phyloP scores from a whole-genome alignment of 352 stramenopile genomes.

The Plasmopara muralis region DNA sequence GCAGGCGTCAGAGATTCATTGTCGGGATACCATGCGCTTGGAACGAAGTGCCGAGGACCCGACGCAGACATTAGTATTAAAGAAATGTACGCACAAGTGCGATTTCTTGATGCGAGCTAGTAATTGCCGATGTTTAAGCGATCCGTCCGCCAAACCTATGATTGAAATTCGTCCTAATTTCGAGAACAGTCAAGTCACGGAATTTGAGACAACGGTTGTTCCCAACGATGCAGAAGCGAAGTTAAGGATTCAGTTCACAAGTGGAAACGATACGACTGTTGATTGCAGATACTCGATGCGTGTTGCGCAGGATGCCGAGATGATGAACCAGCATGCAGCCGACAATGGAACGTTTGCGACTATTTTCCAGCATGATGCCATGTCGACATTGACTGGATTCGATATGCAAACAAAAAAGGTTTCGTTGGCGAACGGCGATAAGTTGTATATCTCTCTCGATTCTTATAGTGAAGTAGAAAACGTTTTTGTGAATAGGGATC shows the following conservation, averaged over 20 bases:
- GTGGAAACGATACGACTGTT: constrained; percentile 23
- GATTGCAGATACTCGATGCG: constrained; percentile 39
- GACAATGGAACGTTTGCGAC: constrained; percentile 34
- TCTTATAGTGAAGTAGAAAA: constrained; percentile 19
- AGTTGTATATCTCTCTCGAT: constrained; percentile 59
- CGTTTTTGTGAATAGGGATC: not conserved
- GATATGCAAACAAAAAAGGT: constrained; percentile 42
- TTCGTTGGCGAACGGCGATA: constrained; percentile 22
- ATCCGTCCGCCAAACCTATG: constrained; percentile 38
- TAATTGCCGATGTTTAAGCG: constrained; percentile 50
- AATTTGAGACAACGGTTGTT: not conserved
- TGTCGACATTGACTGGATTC: constrained; percentile 41
- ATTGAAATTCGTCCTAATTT: constrained; percentile 36
- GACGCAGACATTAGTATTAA: constrained; percentile 30
- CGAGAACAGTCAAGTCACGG: constrained; percentile 4
- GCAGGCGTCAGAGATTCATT: constrained; percentile 44
- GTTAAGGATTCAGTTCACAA: constrained; percentile 38
- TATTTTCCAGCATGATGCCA: constrained; percentile 51
- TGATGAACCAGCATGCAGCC: constrained; percentile 17
- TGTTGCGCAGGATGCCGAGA: constrained; percentile 13
- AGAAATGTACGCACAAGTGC: constrained; percentile 59
- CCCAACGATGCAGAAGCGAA: constrained; percentile 16
- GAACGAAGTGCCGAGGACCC: constrained; percentile 30
- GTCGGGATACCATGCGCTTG: constrained; percentile 58
- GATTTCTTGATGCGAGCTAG: constrained; percentile 78